phyloP scores from a whole-genome alignment of 2,329 filamentous ascomycete species.

The Pyrenochaeta sp. region DNA sequence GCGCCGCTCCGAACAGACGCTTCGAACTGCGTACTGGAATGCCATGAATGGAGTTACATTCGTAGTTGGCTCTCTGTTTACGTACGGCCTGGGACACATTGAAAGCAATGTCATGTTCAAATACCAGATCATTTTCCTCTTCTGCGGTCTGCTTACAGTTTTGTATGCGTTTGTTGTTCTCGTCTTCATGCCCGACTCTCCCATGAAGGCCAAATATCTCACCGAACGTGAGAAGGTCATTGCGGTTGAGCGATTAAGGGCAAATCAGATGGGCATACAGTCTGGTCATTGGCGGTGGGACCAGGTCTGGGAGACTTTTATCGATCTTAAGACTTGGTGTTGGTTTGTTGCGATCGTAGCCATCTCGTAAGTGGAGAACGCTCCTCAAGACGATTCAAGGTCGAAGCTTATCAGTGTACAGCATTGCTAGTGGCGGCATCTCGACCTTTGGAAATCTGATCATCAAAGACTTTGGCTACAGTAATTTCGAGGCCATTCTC shows the following conservation, averaged over 20 bases:
- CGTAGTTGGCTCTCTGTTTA: conserved; percentile 64
- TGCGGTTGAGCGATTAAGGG: conserved; percentile 26
- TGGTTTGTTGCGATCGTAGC: conserved; percentile 64
- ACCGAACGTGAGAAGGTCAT: conserved; percentile 25
- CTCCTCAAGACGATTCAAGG: conserved; percentile 1
- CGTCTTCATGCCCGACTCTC: conserved; percentile 54
- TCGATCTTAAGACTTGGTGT: conserved; percentile 40
- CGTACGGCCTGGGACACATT: conserved; percentile 65
- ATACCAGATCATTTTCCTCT: conserved; percentile 56
- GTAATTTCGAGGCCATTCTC: conserved; percentile 61
- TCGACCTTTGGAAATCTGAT: conserved; percentile 67
- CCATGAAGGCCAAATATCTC: conserved; percentile 46
- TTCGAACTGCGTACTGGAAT: conserved; percentile 64
- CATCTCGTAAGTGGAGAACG: conserved; percentile 30
- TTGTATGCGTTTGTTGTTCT: conserved; percentile 52
- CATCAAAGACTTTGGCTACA: conserved; percentile 64
- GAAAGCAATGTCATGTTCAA: conserved; percentile 52
- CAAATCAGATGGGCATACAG: conserved; percentile 61
- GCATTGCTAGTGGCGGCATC: conserved; percentile 68
- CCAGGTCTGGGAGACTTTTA: conserved; percentile 29
- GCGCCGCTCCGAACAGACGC: conserved; percentile 64
- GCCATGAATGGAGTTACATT: conserved; percentile 67
- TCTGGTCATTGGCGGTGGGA: conserved; percentile 83
- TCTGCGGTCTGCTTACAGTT: conserved; percentile 55
- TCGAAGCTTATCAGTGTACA: conserved; percentile 42